Evolutionary conservation across 208 protist genomes (phyloP).

Genomic region (Phytomonas francai): DNA sequence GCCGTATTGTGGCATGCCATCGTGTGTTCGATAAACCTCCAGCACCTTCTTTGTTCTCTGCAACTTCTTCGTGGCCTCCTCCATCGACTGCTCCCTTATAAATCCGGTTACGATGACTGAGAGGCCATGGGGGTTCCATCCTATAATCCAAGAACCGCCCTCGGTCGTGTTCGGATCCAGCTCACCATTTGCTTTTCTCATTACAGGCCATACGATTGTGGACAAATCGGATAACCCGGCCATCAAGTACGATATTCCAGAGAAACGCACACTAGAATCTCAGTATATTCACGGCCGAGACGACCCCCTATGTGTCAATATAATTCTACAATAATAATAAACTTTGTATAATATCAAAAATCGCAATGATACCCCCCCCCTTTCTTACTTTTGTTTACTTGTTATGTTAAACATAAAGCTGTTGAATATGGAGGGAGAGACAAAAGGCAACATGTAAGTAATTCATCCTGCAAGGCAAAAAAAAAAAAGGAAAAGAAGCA

Average conservation of each 20-base stretch:
- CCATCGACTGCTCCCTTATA: constrained; percentile 27
- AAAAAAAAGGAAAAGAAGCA: background rate
- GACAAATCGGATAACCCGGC: constrained; percentile 39
- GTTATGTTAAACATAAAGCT: background rate
- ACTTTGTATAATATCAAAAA: too few relatives aligned
- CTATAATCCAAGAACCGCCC: constrained; percentile 50
- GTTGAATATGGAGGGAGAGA: background rate
- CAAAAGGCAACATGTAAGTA: background rate
- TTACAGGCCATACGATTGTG: constrained; percentile 65
- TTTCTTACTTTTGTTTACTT: background rate
- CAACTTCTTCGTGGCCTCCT: constrained; percentile 29
- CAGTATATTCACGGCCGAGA: background rate
- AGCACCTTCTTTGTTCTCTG: constrained; percentile 24
- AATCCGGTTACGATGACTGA: constrained; percentile 57
- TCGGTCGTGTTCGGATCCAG: background rate
- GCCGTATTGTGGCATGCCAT: constrained; percentile 21
- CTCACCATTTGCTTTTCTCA: background rate
- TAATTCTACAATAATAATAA: background rate
- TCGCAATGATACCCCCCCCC: background rate
- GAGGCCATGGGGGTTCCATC: constrained; percentile 75
- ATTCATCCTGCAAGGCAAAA: background rate
- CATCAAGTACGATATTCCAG: constrained; percentile 3
- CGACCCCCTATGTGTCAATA: background rate
- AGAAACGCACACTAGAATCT: background rate
- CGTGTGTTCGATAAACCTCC: constrained; percentile 9